Conservation (phyloP, 768 basidiomycete genomes). For the Hericium coralloides region DNA sequence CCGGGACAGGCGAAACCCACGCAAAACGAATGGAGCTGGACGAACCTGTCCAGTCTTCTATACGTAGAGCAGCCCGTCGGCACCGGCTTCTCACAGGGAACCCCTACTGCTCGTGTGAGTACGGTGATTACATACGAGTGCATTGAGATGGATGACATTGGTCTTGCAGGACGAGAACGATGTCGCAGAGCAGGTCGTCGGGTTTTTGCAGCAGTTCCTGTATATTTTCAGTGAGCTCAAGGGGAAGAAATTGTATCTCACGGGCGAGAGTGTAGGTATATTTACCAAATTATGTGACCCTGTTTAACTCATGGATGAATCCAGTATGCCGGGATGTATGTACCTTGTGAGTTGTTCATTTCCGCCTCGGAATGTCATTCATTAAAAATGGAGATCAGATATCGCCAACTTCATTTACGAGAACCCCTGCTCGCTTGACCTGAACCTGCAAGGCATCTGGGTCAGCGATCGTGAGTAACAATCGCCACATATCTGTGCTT, state of each 20-base stretch:
- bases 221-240: conserved; percentile 68
- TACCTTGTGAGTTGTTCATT: conserved; percentile 39
- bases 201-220: conserved; percentile 70
- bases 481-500: not conserved
- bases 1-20: conserved; percentile 56
- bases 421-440: conserved; percentile 39
- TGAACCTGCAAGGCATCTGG: conserved; percentile 64
- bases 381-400: conserved; percentile 33
- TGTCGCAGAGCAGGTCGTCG: conserved; percentile 44
- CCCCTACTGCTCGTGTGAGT: conserved; percentile 41
- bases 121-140: not conserved
- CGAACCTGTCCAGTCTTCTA: conserved; percentile 65
- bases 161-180: conserved; percentile 38
- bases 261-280: conserved; percentile 63
- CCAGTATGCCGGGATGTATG: conserved; percentile 69
- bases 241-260: conserved; percentile 58
- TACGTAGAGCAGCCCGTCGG: conserved; percentile 79
- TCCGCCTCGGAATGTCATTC: not conserved
- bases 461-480: conserved; percentile 57
- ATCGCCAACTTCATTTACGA: conserved; percentile 69
- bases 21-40: conserved; percentile 65
- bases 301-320: not conserved
- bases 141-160: too few relatives aligned
- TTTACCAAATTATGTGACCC: not conserved
- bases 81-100: conserved; percentile 68